phyloP scores from a whole-genome alignment of 805 yeast genomes.

The Teunomyces funiuensis region DNA sequence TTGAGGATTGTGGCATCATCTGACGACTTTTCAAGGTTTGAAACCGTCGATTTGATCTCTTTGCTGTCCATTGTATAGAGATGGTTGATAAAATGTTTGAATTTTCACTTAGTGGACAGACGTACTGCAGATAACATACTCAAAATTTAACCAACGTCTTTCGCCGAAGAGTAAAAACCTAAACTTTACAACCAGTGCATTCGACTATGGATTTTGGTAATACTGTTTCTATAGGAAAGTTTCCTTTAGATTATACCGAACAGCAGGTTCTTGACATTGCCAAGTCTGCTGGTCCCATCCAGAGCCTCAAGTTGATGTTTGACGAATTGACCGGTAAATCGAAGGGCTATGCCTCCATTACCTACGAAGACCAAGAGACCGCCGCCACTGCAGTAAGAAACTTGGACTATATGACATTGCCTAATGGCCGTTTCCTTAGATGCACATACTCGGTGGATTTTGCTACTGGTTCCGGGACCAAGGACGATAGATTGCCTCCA shows the following conservation, averaged over 20 bases:
- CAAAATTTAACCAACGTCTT: not conserved
- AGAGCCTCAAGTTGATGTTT: constrained; percentile 69
- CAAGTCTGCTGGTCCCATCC: constrained; percentile 84
- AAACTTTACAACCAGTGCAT: too few relatives aligned
- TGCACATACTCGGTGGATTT: constrained; percentile 61
- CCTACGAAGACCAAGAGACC: constrained; percentile 78
- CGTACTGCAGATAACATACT: not conserved
- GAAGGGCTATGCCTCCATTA: constrained; percentile 87
- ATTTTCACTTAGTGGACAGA: not conserved
- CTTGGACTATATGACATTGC: constrained; percentile 62
- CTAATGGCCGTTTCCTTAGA: constrained; percentile 69
- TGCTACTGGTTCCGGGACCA: constrained; percentile 17
- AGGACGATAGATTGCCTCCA: constrained; percentile 33
- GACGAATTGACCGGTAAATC: constrained; percentile 89
- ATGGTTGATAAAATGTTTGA: constrained; percentile 4
- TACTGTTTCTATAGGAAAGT: constrained; percentile 72
- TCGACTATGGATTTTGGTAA: constrained; percentile 5
- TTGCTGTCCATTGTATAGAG: constrained; percentile 55
- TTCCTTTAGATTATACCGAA: constrained; percentile 92
- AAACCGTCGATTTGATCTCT: constrained; percentile 69
- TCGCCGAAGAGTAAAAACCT: not conserved
- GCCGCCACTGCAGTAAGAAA: constrained; percentile 91
- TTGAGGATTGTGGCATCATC: constrained; percentile 63
- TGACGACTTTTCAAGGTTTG: constrained; percentile 70
- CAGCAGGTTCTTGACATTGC: constrained; percentile 89